These are phyloP conservation scores for Pythium dissotocum DNA, from an alignment of 352 stramenopile genomes.

Conservation along the genomic window DNA sequence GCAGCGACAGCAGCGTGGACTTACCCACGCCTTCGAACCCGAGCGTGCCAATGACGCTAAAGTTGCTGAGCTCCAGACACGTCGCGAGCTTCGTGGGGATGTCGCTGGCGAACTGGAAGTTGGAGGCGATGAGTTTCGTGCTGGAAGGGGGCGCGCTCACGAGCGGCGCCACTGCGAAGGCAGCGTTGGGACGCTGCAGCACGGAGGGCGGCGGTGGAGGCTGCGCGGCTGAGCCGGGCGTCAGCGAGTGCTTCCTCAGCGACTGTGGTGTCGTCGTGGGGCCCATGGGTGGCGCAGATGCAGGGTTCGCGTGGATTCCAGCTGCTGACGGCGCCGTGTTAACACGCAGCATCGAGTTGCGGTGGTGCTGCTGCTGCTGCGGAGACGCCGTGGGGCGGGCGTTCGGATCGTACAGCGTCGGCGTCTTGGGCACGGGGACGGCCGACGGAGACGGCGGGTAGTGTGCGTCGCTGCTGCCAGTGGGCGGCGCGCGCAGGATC, in stretches of 20 bases:
- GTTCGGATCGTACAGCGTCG: conserved; percentile 15
- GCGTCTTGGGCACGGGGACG: background rate
- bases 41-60: conserved; percentile 66
- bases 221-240: background rate
- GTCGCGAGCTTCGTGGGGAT: conserved; percentile 46
- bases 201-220: background rate
- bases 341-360: conserved; percentile 13
- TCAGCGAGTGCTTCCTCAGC: conserved; percentile 8
- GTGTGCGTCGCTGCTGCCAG: background rate
- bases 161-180: conserved; percentile 1
- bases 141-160: conserved; percentile 28
- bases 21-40: conserved; percentile 74
- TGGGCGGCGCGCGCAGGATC: conserved; percentile 29
- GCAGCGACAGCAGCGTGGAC: conserved; percentile 64
- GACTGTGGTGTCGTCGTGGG: conserved; percentile 9
- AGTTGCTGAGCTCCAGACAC: conserved; percentile 71
- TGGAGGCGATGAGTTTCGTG: conserved; percentile 60
- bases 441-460: conserved; percentile 13
- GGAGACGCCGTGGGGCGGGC: background rate
- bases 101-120: conserved; percentile 64
- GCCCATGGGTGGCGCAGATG: background rate
- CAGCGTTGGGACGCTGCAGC: conserved; percentile 6
- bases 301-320: background rate
- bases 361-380: conserved; percentile 12
- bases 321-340: conserved; percentile 20